Percentiles rank a stretch among this genome's conserved stretches.
These are phyloP conservation scores for Sodiomyces alkalinus DNA, from an alignment of 2,329 filamentous ascomycete species.

Conservation along the genomic window DNA sequence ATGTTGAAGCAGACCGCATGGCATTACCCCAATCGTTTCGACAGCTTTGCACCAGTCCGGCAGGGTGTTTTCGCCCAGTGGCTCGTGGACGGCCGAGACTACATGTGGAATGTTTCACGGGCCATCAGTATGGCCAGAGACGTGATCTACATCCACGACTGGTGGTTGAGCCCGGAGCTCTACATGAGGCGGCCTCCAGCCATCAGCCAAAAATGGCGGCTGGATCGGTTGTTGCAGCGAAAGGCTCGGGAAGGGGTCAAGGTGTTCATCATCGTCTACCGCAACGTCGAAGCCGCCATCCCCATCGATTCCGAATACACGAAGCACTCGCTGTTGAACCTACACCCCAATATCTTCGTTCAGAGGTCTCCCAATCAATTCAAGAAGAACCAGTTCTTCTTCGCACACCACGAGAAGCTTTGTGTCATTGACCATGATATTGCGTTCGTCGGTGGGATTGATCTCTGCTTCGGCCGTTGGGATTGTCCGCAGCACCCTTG, in stretches of 20 bases:
- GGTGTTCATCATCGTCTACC: slow-evolving; percentile 93
- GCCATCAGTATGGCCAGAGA: slow-evolving; percentile 95
- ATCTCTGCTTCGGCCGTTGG: slow-evolving; percentile 95
- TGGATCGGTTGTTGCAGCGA: slow-evolving; percentile 81
- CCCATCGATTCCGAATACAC: slow-evolving; percentile 98
- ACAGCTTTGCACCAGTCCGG: slow-evolving; percentile 84
- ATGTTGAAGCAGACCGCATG: slow-evolving; percentile 77
- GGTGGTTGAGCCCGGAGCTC: slow-evolving; percentile 94
- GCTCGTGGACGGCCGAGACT: slow-evolving; percentile 91
- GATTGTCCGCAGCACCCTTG: slow-evolving; percentile 88
- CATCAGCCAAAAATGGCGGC: slow-evolving; percentile 94
- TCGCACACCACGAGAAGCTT: slow-evolving; percentile 97
- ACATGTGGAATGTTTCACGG: slow-evolving; percentile 98
- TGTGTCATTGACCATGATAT: slow-evolving; percentile 92
- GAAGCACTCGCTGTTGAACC: slow-evolving; percentile 86
- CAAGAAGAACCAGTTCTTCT: slow-evolving; percentile 98
- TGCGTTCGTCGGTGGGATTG: slow-evolving; percentile 88
- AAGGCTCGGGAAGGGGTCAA: slow-evolving; percentile 95
- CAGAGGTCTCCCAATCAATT: slow-evolving; percentile 95
- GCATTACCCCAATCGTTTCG: slow-evolving; percentile 72
- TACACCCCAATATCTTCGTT: slow-evolving; percentile 93
- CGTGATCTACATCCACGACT: slow-evolving; percentile 98
- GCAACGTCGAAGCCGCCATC: slow-evolving; percentile 92
- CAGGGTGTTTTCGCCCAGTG: slow-evolving; percentile 82
- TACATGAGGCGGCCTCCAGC: slow-evolving; percentile 89